Conservation (phyloP, 768 basidiomycete species). For the Cyathus striatus region DNA sequence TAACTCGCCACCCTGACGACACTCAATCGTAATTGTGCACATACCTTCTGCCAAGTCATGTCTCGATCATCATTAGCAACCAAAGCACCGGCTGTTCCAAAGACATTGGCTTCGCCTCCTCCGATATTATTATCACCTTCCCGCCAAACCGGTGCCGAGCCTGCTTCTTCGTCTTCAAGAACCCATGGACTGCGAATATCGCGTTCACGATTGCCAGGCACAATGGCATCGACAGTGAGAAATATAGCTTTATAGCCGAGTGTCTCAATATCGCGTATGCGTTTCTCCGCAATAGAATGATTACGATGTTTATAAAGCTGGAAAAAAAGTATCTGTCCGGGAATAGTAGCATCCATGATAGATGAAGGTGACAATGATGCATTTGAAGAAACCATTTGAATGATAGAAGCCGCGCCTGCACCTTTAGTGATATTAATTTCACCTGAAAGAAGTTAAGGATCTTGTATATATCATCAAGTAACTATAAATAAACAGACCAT, state of each 20-base stretch:
- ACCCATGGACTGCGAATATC: slow-evolving; percentile 62
- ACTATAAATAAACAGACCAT: slow-evolving; percentile 30
- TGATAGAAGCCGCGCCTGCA: slow-evolving; percentile 58
- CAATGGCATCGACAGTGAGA: slow-evolving; percentile 88
- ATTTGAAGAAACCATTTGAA: slow-evolving; percentile 84
- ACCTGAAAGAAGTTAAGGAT: slow-evolving; percentile 35
- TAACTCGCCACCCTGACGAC: too few relatives aligned
- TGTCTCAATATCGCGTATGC: slow-evolving; percentile 64
- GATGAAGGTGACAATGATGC: slow-evolving; percentile 62
- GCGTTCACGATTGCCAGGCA: slow-evolving; percentile 73
- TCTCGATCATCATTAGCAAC: slow-evolving; percentile 63
- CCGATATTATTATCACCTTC: slow-evolving; percentile 22
- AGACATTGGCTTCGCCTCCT: slow-evolving; percentile 28
- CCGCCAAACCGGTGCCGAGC: slow-evolving; percentile 19
- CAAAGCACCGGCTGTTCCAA: slow-evolving; percentile 66
- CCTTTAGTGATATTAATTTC: slow-evolving; percentile 80
- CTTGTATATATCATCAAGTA: background rate
- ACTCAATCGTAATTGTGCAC: slow-evolving; percentile 7
- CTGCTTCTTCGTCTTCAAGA: slow-evolving; percentile 51
- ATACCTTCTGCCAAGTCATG: slow-evolving; percentile 74
- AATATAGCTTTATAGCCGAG: slow-evolving; percentile 87
- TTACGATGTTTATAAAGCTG: slow-evolving; percentile 83
- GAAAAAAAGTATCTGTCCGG: slow-evolving; percentile 67
- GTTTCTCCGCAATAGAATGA: slow-evolving; percentile 58
- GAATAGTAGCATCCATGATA: slow-evolving; percentile 52